Conservation (phyloP, 225 moss, liverwort and hornwort species). For the Anthoceros angustus region DNA sequence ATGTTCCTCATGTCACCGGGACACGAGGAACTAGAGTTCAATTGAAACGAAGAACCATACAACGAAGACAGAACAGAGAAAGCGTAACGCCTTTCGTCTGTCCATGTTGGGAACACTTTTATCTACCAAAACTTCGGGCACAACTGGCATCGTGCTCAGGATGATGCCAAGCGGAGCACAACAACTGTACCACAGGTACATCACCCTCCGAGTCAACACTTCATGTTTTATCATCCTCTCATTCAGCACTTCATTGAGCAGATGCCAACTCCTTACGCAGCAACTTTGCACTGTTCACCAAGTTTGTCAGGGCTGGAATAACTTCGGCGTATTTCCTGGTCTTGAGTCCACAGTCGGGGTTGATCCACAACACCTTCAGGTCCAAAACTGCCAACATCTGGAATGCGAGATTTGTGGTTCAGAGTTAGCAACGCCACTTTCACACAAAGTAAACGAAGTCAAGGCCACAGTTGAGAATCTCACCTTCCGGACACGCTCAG, state of each 20-base stretch:
- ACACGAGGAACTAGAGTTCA: too few species aligned
- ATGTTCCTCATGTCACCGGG: too few species aligned
- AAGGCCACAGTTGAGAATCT: neutral
- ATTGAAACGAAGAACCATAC: too few species aligned
- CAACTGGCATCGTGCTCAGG: too few species aligned
- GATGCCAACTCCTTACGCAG: slow-evolving; percentile 51
- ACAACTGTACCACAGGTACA: too few species aligned
- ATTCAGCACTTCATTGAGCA: slow-evolving; percentile 13
- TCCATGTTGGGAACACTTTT: too few species aligned
- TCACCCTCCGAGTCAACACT: too few species aligned
- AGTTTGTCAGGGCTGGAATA: slow-evolving; percentile 34
- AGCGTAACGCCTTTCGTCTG: too few species aligned
- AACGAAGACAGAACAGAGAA: too few species aligned
- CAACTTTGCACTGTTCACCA: slow-evolving; percentile 63
- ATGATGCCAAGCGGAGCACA: too few species aligned
- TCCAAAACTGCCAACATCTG: slow-evolving; percentile 38
- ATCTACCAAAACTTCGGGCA: too few species aligned
- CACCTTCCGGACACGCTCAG: slow-evolving; percentile 51
- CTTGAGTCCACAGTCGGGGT: slow-evolving; percentile 72
- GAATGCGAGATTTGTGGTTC: neutral
- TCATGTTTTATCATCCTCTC: neutral
- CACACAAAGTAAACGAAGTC: neutral
- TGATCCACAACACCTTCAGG: slow-evolving; percentile 73
- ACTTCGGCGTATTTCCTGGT: slow-evolving; percentile 53
- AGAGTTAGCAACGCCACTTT: too few species aligned